Base-by-base conservation (phyloP, 495 filamentous ascomycete species). In the Penicillium verhagenii region DNA sequence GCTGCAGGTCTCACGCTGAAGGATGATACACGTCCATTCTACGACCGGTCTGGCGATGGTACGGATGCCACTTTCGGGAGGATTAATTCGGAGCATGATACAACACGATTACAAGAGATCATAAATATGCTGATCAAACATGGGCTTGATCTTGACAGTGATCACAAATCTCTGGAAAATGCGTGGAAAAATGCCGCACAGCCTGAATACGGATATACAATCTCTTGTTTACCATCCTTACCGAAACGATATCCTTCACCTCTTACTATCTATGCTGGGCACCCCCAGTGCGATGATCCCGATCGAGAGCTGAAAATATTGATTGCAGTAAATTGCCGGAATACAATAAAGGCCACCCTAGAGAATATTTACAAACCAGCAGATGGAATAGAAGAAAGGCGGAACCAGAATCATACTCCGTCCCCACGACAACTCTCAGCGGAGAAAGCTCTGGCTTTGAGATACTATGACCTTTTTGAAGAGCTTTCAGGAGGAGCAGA, bases 401-500 rank as follows among this genome's bases (percentile, higher is more conserved):
- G 37, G 7, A 16, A 21, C 1, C 21, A 9, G 21, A 1, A 20
- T 23, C 39, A 44, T 24, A 14, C 25, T 19, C 0, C 25, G 20
- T 49, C 0, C 43, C 19, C 14, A 31, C 45, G 25, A 47, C 24
- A 47, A 2, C 25, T 14, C 14, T 18, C 18, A 19, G 16, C 45
- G 20, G 23, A 25, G 23, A 51, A 29, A 10, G 23, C 35, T 21
- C 35, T 51, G 11, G 31, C 49, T 14, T 11, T 39, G 33, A 51
- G 49, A 29, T 52, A 59, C 21, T 59, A 59, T 11, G 56, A 44
- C 20, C 21, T 59, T 16, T 28, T 59, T 13, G 40, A 54, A 35
- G 35, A 50, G 35, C 28, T n/a, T 5, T 18, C 42, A 26, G 10
- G 44, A 28, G 35, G 25, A 43, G n/a, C 5, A 16, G 24, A 39